Evolutionary conservation across 768 basidiomycete genomes (phyloP), one percentile per base, ranked within the genome.

Genomic region (Sarcomyxa edulis): DNA sequence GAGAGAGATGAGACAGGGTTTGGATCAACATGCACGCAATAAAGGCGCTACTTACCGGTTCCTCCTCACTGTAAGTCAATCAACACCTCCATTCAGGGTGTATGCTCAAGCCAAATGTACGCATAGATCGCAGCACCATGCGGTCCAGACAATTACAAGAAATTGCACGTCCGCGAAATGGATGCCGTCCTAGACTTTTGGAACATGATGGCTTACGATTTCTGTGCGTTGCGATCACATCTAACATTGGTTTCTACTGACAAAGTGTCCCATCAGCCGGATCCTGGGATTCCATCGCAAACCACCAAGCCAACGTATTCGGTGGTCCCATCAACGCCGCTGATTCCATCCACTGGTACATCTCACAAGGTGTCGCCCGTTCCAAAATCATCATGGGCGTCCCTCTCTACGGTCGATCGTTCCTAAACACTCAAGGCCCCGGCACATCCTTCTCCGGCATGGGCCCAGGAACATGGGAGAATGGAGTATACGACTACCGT

Each of bases 131-230:
- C 91, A 26, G 89, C 95, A 1, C 94, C 96, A 2, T 95, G 92
- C 59, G 96, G 96, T 21, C 76, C 84, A 2, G 73, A 84, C 46
- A 81, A 96, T 49, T 93, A 91, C 62, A 66, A 80, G 56, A 87
- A 83, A 48, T 68, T 98, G 6, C 71, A 79, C 43, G 69, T 92
- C 32, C 63, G 59, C 16, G 88, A 88, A 44, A 98, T 99, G 94
- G 84, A 93, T 55, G 69, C 69, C 43, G 81, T 74, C 42, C 78
- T 99, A 16, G 87, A 91, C 52, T 93, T 97, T 58, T 98, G 93
- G 94, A 98, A 99, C 56, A 62, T 99, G 58, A 99, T 99, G 96
- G 81, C 84, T 1, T 90, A 91, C 48, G 88, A 90, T 55, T 90
- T 84, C 50, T 75, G 84, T 84, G 47, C 39, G 72, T 60, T 20